A percentile compares a stretch with the other conserved stretches of the same genome.
phyloP scores from a whole-genome alignment of 768 basidiomycete genomes.

The Collybiopsis confluens region DNA sequence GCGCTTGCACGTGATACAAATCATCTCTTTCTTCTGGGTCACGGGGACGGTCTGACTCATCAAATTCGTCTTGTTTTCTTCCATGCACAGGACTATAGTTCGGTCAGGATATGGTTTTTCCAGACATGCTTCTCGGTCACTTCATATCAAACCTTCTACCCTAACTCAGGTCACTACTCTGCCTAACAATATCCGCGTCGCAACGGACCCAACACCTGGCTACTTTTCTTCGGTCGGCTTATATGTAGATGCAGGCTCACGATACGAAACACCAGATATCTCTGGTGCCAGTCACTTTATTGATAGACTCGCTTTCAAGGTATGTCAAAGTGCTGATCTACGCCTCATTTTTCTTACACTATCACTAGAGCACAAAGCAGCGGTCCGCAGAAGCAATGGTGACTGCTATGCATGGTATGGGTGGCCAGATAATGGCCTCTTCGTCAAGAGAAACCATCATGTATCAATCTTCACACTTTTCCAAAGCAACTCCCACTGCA shows the following conservation, averaged over 20 bases:
- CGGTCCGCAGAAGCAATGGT: conserved; percentile 78
- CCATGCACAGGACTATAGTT: conserved; percentile 3
- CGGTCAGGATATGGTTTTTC: not conserved
- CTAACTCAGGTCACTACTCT: conserved; percentile 70
- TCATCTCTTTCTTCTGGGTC: no score
- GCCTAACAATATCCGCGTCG: conserved; percentile 88
- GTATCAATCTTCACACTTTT: conserved; percentile 96
- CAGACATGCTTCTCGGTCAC: conserved; percentile 11
- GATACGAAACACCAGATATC: conserved; percentile 73
- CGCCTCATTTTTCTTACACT: conserved; percentile 8
- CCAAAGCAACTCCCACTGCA: conserved; percentile 74
- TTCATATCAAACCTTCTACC: conserved; percentile 19
- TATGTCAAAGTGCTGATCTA: conserved; percentile 24
- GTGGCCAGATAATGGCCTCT: conserved; percentile 89
- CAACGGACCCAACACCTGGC: conserved; percentile 85
- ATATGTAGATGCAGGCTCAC: conserved; percentile 89
- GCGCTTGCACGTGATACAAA: no score
- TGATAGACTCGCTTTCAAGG: conserved; percentile 97
- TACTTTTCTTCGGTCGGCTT: conserved; percentile 94
- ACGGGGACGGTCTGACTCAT: no score
- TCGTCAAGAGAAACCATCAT: conserved; percentile 92
- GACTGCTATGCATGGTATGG: conserved; percentile 73
- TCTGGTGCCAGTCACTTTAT: conserved; percentile 89
- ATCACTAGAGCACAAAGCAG: conserved; percentile 62
- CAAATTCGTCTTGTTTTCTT: not conserved